Evolutionary conservation across 2,329 filamentous ascomycete species (phyloP).

Genomic region (Ceratocystis alfenasii): DNA sequence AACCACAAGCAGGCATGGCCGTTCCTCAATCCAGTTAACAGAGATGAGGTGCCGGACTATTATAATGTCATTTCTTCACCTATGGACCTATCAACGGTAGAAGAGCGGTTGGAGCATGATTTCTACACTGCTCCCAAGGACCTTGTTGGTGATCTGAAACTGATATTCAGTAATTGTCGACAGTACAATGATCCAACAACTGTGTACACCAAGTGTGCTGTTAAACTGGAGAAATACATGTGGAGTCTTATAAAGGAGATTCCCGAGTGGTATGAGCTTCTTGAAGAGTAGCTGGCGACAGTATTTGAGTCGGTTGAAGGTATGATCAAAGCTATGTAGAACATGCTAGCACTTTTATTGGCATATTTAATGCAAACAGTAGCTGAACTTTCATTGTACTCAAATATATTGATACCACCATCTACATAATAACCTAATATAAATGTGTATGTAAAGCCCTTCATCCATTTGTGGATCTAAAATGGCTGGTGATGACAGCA

Average conservation of each 20-base stretch:
- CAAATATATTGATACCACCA: too few species aligned
- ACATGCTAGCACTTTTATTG: too few species aligned
- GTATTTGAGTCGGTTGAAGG: too few species aligned
- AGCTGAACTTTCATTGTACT: too few species aligned
- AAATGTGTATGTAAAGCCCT: too few species aligned
- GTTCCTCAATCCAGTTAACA: constrained; percentile 84
- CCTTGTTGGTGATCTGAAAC: constrained; percentile 74
- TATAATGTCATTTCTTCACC: constrained; percentile 97
- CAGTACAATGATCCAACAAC: constrained; percentile 95
- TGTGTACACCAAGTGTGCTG: constrained; percentile 87
- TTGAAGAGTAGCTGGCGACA: neutral
- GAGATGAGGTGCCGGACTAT: constrained; percentile 95
- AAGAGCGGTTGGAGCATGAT: constrained; percentile 85
- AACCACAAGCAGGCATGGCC: constrained; percentile 92
- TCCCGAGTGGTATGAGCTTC: constrained; percentile 61
- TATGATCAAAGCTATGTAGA: too few species aligned
- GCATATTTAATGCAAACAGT: too few species aligned
- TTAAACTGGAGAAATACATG: constrained; percentile 88
- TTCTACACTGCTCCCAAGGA: constrained; percentile 85
- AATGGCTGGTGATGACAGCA: too few species aligned
- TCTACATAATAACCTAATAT: too few species aligned
- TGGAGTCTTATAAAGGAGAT: constrained; percentile 85
- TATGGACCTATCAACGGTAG: constrained; percentile 95
- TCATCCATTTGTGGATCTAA: too few species aligned
- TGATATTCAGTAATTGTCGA: constrained; percentile 90